phyloP scores from a whole-genome alignment of 1,284 basidiomycete genomes.

The Porodaedalea pini region DNA sequence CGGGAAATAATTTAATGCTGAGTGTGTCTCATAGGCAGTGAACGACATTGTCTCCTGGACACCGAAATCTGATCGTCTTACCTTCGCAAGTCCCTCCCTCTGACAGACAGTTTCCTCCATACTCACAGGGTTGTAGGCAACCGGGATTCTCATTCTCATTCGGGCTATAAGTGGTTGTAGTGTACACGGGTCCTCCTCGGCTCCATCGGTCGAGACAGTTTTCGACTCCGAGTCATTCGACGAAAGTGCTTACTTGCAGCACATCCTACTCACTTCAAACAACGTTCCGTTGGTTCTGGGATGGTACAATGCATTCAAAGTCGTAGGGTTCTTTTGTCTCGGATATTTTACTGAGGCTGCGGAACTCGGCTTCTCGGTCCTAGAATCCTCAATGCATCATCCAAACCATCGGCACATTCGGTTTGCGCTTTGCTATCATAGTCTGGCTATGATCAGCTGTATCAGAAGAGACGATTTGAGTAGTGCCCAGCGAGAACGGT shows the following conservation, averaged over 20 bases:
- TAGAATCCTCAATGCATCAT: constrained; percentile 51
- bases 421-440: constrained; percentile 65
- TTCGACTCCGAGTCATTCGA: constrained; percentile 60
- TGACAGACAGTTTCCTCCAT: no score
- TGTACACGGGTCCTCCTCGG: constrained; percentile 41
- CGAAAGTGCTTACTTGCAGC: constrained; percentile 50
- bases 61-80: constrained; percentile 45
- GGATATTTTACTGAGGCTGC: constrained; percentile 58
- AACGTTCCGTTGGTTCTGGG: constrained; percentile 51
- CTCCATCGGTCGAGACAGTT: constrained; percentile 42
- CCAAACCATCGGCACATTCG: constrained; percentile 67
- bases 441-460: constrained; percentile 55
- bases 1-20: not conserved
- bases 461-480: constrained; percentile 44
- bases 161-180: constrained; percentile 54
- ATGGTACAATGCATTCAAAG: constrained; percentile 68
- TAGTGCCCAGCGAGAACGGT: constrained; percentile 37
- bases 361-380: constrained; percentile 56
- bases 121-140: constrained; percentile 32
- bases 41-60: constrained; percentile 54
- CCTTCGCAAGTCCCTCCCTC: not conserved
- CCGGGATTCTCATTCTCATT: constrained; percentile 50
- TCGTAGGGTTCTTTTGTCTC: constrained; percentile 58
- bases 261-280: constrained; percentile 41
- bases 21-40: constrained; percentile 39